Conservation (phyloP, 164 flowering plant species). For the Warburgia ugandensis region DNA sequence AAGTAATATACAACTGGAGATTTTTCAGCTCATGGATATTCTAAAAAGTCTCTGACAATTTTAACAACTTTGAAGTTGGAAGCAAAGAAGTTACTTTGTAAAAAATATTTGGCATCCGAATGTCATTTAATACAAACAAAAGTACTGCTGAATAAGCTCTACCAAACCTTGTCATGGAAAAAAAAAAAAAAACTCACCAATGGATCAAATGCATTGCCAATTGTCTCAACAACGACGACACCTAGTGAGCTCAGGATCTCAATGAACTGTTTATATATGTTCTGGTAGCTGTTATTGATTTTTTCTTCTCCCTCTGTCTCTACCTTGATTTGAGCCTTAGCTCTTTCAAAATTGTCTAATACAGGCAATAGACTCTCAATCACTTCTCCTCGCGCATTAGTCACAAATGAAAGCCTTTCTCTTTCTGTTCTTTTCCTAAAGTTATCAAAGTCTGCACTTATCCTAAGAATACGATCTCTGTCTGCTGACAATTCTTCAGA, state of each 20-base stretch:
- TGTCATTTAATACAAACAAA: no score
- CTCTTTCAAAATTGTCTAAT: slow-evolving; percentile 93
- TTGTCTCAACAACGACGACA: slow-evolving; percentile 69
- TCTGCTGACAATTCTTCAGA: slow-evolving; percentile 50
- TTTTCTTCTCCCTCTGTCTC: slow-evolving; percentile 82
- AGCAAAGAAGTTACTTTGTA: no score
- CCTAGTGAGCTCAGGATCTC: slow-evolving; percentile 73
- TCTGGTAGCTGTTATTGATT: slow-evolving; percentile 77
- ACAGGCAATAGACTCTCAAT: slow-evolving; percentile 69
- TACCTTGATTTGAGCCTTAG: slow-evolving; percentile 71
- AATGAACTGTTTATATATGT: slow-evolving; percentile 80
- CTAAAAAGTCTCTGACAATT: no score
- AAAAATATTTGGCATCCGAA: no score
- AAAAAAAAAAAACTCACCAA: slow-evolving; percentile 61
- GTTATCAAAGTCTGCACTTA: slow-evolving; percentile 93
- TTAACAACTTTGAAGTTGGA: no score
- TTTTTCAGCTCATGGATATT: no score
- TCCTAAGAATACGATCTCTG: slow-evolving; percentile 63
- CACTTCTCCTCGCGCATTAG: slow-evolving; percentile 89
- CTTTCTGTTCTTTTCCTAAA: slow-evolving; percentile 90
- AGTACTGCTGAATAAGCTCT: no score
- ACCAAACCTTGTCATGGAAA: not conserved
- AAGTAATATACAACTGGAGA: no score
- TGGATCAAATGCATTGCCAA: slow-evolving; percentile 78
- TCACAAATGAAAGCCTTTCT: slow-evolving; percentile 60